These are phyloP conservation scores for Aquilaria yunnanensis DNA, from an alignment of 345 rosid genomes.

Conservation along the genomic window DNA sequence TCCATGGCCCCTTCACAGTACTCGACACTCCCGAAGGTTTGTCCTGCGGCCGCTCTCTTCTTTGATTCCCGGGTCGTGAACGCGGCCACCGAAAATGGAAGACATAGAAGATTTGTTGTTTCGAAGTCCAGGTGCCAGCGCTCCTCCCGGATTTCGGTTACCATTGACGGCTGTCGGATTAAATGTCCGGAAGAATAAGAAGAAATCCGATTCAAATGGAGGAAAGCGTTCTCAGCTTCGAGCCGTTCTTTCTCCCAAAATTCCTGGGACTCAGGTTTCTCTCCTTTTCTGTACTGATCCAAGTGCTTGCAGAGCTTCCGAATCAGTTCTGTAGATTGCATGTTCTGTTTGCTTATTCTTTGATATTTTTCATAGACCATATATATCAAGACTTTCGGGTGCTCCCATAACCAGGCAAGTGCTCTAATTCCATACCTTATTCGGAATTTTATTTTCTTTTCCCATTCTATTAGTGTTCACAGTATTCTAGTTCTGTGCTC, in stretches of 20 bases:
- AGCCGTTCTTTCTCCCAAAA: conserved; percentile 30
- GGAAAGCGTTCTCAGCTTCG: conserved; percentile 20
- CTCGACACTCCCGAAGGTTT: conserved; percentile 11
- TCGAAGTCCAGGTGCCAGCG: conserved; percentile 40
- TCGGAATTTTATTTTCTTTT: background rate
- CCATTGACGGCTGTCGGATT: conserved; percentile 57
- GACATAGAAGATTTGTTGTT: conserved; percentile 79
- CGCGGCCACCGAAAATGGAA: conserved; percentile 38
- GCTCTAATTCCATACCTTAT: background rate
- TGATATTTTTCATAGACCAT: conserved; percentile 40
- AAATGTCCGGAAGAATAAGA: conserved; percentile 39
- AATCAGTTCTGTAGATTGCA: background rate
- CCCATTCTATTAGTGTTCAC: too few species aligned
- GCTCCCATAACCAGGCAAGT: conserved; percentile 92
- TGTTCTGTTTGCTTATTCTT: background rate
- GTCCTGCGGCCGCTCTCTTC: background rate
- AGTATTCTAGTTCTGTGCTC: background rate
- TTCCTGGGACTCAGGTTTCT: conserved; percentile 83
- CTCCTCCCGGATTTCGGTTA: conserved; percentile 68
- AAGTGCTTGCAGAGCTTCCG: background rate
- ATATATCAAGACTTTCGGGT: conserved; percentile 87
- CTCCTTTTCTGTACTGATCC: conserved; percentile 1
- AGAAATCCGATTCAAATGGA: conserved; percentile 21
- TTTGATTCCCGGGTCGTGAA: conserved; percentile 8
- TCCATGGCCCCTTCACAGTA: conserved; percentile 1